These are phyloP conservation scores for Nannizziopsis barbatae DNA, from an alignment of 2,329 filamentous ascomycete genomes.

Conservation along the genomic window DNA sequence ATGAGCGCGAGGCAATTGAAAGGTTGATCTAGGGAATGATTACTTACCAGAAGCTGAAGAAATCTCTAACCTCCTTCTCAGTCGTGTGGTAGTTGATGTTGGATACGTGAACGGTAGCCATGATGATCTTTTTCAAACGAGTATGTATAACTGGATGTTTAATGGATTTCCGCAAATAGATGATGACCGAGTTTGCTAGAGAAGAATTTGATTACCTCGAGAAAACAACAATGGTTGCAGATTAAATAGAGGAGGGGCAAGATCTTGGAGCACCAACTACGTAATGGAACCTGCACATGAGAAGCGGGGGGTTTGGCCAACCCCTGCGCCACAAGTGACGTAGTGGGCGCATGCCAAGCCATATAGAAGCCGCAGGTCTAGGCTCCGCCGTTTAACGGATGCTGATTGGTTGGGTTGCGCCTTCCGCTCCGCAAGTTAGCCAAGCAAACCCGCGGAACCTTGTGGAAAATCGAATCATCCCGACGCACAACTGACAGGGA, in stretches of 20 bases:
- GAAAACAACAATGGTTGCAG: too few species aligned
- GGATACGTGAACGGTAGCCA: conserved; percentile 67
- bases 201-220: too few species aligned
- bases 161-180: not conserved
- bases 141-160: not conserved
- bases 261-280: not conserved
- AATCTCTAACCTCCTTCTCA: conserved; percentile 86
- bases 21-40: not conserved
- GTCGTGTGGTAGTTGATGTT: conserved; percentile 73
- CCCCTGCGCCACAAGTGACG: conserved; percentile 28
- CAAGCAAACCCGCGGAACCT: not conserved
- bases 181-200: not conserved
- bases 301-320: conserved; percentile 14
- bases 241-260: not conserved
- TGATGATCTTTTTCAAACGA: conserved; percentile 21
- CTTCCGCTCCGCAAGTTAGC: not conserved
- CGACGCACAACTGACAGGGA: too few species aligned
- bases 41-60: conserved; percentile 87
- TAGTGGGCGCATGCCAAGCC: conserved; percentile 16
- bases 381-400: not conserved
- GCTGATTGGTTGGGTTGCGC: not conserved
- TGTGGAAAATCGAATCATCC: not conserved
- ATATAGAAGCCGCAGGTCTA: conserved; percentile 21
- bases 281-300: conserved; percentile 1
- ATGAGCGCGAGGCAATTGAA: conserved; percentile 1